Conservation (phyloP, 2,329 filamentous ascomycete genomes). For the Ceratocystis huliohia region DNA sequence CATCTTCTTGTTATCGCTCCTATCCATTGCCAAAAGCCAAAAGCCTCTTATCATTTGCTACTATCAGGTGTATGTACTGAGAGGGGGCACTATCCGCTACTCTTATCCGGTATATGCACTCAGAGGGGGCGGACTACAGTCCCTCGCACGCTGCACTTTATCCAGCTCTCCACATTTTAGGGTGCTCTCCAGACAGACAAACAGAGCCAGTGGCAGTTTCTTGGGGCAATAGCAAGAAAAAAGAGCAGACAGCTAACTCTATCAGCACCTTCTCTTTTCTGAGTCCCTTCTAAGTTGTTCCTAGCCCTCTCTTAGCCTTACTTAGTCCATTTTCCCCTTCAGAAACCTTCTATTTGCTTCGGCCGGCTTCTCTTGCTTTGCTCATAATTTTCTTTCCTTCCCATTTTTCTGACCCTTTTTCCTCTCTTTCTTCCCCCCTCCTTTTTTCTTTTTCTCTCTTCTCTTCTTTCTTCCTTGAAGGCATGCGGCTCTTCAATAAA, state of each 20-base stretch:
- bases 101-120: neutral
- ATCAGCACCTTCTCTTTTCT: neutral
- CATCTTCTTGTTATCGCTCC: neutral
- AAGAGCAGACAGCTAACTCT: neutral
- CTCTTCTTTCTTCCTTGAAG: conserved; percentile 21
- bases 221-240: neutral
- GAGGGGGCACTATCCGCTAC: neutral
- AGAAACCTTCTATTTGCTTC: conserved; percentile 17
- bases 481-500: conserved; percentile 21
- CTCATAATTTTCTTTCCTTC: conserved; percentile 25
- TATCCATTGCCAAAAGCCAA: neutral
- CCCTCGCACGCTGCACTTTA: neutral
- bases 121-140: neutral
- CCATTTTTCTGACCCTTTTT: conserved; percentile 12
- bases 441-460: conserved; percentile 17
- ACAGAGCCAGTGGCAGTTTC: neutral
- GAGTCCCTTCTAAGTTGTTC: conserved; percentile 4
- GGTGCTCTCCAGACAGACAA: conserved; percentile 16
- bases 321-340: conserved; percentile 21
- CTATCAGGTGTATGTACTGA: neutral
- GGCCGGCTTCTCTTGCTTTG: conserved; percentile 21
- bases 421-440: conserved; percentile 19
- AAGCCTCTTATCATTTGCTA: neutral
- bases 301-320: neutral
- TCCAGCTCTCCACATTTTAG: conserved; percentile 3